Evolutionary conservation across 306 rosid genomes (phyloP), one percentile per base, ranked within the genome.

Genomic region (Hippophae gyantsensis): DNA sequence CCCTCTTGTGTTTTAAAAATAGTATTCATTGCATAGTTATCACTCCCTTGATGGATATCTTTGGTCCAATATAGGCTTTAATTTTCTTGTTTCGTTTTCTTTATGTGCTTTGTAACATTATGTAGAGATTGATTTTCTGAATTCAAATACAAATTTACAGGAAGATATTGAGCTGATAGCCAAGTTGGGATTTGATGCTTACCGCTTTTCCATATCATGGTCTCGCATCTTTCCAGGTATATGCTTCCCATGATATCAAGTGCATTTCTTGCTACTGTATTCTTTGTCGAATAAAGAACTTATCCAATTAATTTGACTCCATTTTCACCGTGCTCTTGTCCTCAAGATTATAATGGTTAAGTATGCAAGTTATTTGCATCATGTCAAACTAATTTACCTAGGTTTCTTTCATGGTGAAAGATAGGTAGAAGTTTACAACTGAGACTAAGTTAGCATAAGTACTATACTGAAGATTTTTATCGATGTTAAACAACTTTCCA

Each of bases 171-270:
- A 90, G 74, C 86, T 87, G 50, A 85, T 87, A 53, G 82, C 95
- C 74, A 79, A 85, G 70, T 69, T 90, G 82, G 98, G 98, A 72
- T 85, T 90, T 73, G 78, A 65, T 1, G 90, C 89, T 66, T 85
- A 90, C 59, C 87, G 98, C 72, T 87, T 90, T 79, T 90, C 95
- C 53, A 81, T 87, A 65, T 87, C 96, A 48, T 90, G 96, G 98
- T 87, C 98, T 54, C 96, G 96, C 18, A 79, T 87, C 69, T 90
- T 82, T 70, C 95, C 96, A 27, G 97, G 90, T 90, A 84, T 52
- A 81, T 69, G 67, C 38, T 32, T 40, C 23, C 60, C 26, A 65
- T 64, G 25, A 52, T 48, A 51, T 64, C 65, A 43, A 38, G 44
- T 12, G 26, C 26, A 13, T 14, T 43, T 42, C 14, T 46, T 54